Evolutionary conservation across 352 stramenopile species (phyloP), one percentile per base, ranked within the genome.

Genomic region (Phytophthora hybrid): DNA sequence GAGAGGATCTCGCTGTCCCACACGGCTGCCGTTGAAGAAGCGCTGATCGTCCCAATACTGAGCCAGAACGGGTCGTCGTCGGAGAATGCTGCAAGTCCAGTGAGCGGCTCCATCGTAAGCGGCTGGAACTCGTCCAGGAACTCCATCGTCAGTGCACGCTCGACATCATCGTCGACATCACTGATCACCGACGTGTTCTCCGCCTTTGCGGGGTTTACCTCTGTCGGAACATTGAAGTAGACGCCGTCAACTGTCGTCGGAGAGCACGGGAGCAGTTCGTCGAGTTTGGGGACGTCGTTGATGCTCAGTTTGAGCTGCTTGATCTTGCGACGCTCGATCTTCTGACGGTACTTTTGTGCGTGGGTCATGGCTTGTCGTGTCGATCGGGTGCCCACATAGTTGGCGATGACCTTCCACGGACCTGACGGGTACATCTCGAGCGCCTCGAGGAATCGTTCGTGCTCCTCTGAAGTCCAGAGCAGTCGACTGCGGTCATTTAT

Each of bases 361-460:
- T 84, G 78, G n/a, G 77, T 82, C 75, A 81, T 84, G 3, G 74
- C 76, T 70, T 84, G 74, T 11, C 74, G 73, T 10, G 75, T 81
- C 23, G 67, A 82, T 0, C 73, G 71, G 11, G 75, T 84, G 23
- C 71, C 78, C 6, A 85, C 74, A 21, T 77, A 46, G 21, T 69
- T 73, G 51, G 75, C 76, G 32, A 85, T 79, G 41, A 79, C 23
- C n/a, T 82, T 79, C 78, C 78, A 85, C 29, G 78, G 78, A 5
- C 78, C 78, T 4, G 73, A 79, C 2, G 78, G 78, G 58, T 77
- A 85, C 65, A 76, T 63, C 49, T 81, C 72, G 46, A 84, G 58
- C 14, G 72, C 78, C 60, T 84, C 64, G n/a, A 84, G 78, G 69
- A 84, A 84, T 0, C 78, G 75, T n/a, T 81, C 73, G 65, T 84